A percentile compares a stretch with the other conserved stretches of the same genome.
phyloP scores from a whole-genome alignment of 495 filamentous ascomycete species.

The Penicillium salamii region DNA sequence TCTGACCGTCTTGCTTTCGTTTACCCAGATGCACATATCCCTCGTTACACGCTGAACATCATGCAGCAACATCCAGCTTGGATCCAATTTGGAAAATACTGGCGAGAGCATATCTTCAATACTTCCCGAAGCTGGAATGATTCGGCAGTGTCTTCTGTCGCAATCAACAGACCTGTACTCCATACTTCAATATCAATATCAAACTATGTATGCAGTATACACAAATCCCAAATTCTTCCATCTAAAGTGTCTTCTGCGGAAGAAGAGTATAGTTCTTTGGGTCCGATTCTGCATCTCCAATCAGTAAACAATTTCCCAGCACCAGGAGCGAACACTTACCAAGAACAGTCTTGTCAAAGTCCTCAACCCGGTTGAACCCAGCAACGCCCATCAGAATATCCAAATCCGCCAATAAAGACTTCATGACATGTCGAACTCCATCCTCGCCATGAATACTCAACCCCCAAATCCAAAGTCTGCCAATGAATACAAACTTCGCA shows the following conservation, averaged over 20 bases:
- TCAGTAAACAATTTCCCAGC: not conserved
- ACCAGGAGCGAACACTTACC: slow-evolving; percentile 22
- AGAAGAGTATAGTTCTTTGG: slow-evolving; percentile 42
- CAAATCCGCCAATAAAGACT: slow-evolving; percentile 61
- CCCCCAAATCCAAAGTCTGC: slow-evolving; percentile 61
- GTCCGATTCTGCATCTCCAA: slow-evolving; percentile 34
- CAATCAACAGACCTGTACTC: no score
- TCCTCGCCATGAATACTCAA: slow-evolving; percentile 58
- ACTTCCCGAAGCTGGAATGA: not conserved
- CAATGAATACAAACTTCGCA: slow-evolving; percentile 63
- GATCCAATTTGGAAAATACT: not conserved
- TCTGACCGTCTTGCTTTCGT: not conserved
- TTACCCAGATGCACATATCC: slow-evolving; percentile 6
- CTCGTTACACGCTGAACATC: slow-evolving; percentile 2
- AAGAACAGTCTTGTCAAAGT: slow-evolving; percentile 45
- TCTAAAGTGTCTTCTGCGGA: slow-evolving; percentile 33
- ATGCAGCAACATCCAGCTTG: not conserved
- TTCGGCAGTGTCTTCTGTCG: not conserved
- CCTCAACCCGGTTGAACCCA: slow-evolving; percentile 53
- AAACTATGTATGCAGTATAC: not conserved
- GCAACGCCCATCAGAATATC: slow-evolving; percentile 65
- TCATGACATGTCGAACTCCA: slow-evolving; percentile 63
- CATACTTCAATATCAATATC: no score
- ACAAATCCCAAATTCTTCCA: not conserved
- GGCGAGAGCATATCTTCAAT: not conserved